Evolutionary conservation across 176 grass and related monocot genomes (phyloP).

Genomic region (Pontederia paniculata): DNA sequence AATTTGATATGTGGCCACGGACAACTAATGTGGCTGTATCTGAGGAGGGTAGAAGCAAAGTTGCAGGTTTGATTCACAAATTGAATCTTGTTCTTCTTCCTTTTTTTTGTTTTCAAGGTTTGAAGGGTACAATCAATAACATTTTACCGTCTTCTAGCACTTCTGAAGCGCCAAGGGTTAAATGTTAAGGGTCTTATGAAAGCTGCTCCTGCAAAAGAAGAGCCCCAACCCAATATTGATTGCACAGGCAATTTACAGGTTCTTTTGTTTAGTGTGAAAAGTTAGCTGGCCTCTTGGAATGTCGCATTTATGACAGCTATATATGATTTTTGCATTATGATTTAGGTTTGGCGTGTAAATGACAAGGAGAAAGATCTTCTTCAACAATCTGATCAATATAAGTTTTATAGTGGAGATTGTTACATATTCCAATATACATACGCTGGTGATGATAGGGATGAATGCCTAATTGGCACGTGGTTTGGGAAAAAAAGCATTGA

Average conservation of each 20-base stretch:
- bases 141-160: conserved; percentile 19
- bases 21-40: conserved; percentile 59
- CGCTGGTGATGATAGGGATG: conserved; percentile 70
- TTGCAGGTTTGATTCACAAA: conserved; percentile 78
- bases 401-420: conserved; percentile 88
- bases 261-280: conserved; percentile 1
- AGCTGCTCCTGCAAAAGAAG: conserved; percentile 48
- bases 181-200: conserved; percentile 95
- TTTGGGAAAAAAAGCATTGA: conserved; percentile 70
- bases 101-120: not conserved
- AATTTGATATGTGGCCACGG: conserved; percentile 59
- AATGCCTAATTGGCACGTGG: conserved; percentile 92
- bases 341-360: conserved; percentile 83
- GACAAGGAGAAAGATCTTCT: conserved; percentile 61
- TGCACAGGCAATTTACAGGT: conserved; percentile 92
- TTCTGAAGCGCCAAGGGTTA: conserved; percentile 48
- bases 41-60: conserved; percentile 91
- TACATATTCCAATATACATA: conserved; percentile 96
- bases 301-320: not conserved
- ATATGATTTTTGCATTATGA: conserved; percentile 17
- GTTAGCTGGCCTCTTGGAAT: not conserved
- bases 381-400: conserved; percentile 40
- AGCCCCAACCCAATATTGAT: conserved; percentile 69
- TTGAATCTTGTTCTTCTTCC: conserved; percentile 33
- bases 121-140: too few relatives aligned